phyloP scores from a whole-genome alignment of 371 early-diverging fungal species.

The Apophysomyces variabilis region DNA sequence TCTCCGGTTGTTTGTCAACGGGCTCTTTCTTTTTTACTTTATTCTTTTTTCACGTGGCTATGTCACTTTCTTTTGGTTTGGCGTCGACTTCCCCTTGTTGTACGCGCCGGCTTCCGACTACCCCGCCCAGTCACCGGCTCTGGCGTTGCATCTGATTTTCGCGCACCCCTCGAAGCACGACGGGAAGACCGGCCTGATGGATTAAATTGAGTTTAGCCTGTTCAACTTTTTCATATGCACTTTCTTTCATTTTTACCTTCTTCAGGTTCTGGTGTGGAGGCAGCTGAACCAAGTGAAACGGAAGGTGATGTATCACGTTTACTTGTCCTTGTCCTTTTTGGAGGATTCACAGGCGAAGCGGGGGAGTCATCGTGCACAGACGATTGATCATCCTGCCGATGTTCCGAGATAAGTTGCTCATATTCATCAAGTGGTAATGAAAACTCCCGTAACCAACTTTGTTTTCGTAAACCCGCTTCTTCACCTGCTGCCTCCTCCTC shows the following conservation, averaged over 20 bases:
- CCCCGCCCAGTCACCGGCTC: conserved; percentile 28
- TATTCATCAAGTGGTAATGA: conserved; percentile 59
- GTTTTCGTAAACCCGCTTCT: conserved; percentile 31
- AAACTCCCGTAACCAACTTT: conserved; percentile 54
- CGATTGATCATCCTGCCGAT: conserved; percentile 51
- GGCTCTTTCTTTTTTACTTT: conserved; percentile 6
- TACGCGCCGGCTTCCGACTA: conserved; percentile 23
- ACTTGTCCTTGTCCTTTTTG: conserved; percentile 49
- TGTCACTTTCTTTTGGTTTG: conserved; percentile 22
- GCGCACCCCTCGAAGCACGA: conserved; percentile 27
- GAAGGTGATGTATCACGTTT: conserved; percentile 60
- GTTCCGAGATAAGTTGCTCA: conserved; percentile 63
- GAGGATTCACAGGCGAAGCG: conserved; percentile 34
- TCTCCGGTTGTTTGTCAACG: too few relatives aligned
- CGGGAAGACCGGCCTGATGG: conserved; percentile 28
- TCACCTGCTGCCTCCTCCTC: conserved; percentile 43
- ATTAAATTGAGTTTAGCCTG: neutral
- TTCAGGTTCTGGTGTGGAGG: conserved; percentile 68
- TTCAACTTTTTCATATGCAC: neutral
- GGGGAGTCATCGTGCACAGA: conserved; percentile 38
- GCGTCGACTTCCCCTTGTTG: conserved; percentile 24
- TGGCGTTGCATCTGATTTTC: conserved; percentile 34
- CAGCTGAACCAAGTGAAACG: conserved; percentile 54
- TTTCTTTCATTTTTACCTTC: conserved; percentile 41
- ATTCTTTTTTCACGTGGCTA: conserved; percentile 8